Percentiles rank a stretch among this genome's conserved stretches.
phyloP scores from a whole-genome alignment of 2,329 filamentous ascomycete genomes.

The Hypomyces rosellus region DNA sequence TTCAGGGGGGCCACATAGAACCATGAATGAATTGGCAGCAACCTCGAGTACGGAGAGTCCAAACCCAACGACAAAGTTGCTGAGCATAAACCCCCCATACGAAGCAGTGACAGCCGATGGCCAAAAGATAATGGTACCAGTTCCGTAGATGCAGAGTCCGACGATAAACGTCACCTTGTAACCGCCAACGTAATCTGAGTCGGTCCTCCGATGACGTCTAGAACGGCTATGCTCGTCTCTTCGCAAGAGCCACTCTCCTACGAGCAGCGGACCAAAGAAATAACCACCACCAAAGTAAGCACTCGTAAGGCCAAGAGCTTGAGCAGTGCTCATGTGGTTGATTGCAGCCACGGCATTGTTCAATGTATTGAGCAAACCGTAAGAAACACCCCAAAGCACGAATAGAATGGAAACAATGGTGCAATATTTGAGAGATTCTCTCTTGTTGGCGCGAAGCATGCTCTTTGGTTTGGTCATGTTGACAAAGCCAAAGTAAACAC shows the following conservation, averaged over 20 bases:
- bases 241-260: slow-evolving; percentile 65
- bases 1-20: slow-evolving; percentile 64
- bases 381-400: slow-evolving; percentile 85
- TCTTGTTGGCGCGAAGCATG: slow-evolving; percentile 57
- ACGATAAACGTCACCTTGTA: slow-evolving; percentile 78
- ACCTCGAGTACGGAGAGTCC: slow-evolving; percentile 74
- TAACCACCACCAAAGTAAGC: slow-evolving; percentile 68
- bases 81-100: slow-evolving; percentile 71
- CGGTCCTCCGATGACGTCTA: slow-evolving; percentile 30
- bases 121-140: slow-evolving; percentile 81
- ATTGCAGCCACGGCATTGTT: slow-evolving; percentile 64
- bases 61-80: slow-evolving; percentile 68
- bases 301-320: slow-evolving; percentile 62
- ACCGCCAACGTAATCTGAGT: slow-evolving; percentile 48
- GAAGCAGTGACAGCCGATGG: slow-evolving; percentile 68
- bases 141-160: slow-evolving; percentile 67
- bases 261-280: slow-evolving; percentile 60
- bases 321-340: slow-evolving; percentile 51
- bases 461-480: slow-evolving; percentile 64
- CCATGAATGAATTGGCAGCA: slow-evolving; percentile 68
- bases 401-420: slow-evolving; percentile 74
- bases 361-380: slow-evolving; percentile 76
- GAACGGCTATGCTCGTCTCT: slow-evolving; percentile 56
- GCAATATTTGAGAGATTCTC: slow-evolving; percentile 66
- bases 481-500: slow-evolving; percentile 70